phyloP scores from a whole-genome alignment of 345 rosid genomes.

The Atalantia buxifolia region DNA sequence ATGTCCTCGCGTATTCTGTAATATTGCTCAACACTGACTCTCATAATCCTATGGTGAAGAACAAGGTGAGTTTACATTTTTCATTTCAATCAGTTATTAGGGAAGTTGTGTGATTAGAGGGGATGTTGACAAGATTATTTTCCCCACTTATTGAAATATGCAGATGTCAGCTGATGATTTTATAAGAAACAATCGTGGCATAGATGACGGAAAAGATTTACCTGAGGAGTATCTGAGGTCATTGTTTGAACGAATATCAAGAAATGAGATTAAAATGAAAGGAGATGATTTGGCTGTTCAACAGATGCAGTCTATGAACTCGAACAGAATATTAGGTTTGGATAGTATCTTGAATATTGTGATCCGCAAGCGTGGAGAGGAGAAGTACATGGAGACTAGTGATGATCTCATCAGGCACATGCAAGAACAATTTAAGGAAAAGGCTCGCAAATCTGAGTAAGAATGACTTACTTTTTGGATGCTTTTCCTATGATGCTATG shows the following conservation, averaged over 20 bases:
- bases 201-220: conserved; percentile 97
- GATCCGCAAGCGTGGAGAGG: conserved; percentile 88
- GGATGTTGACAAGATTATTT: conserved; percentile 23
- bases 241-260: conserved; percentile 86
- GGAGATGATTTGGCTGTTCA: conserved; percentile 77
- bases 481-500: background rate
- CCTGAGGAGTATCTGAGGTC: conserved; percentile 91
- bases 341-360: conserved; percentile 95
- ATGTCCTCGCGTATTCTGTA: conserved; percentile 98
- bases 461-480: conserved; percentile 30
- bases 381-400: conserved; percentile 75
- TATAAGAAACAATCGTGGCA: conserved; percentile 94
- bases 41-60: conserved; percentile 96
- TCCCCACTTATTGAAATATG: conserved; percentile 23
- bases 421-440: conserved; percentile 99
- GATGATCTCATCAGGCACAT: conserved; percentile 95
- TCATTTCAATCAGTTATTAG: conserved; percentile 1
- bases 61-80: conserved; percentile 61
- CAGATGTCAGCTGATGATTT: conserved; percentile 99
- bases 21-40: conserved; percentile 98
- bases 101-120: conserved; percentile 18
- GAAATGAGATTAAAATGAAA: conserved; percentile 98
- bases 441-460: conserved; percentile 98
- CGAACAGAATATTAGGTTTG: conserved; percentile 82
- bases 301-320: conserved; percentile 74